Base-by-base conservation (phyloP, 768 basidiomycete genomes). In the Plicaturopsis crispa region DNA sequence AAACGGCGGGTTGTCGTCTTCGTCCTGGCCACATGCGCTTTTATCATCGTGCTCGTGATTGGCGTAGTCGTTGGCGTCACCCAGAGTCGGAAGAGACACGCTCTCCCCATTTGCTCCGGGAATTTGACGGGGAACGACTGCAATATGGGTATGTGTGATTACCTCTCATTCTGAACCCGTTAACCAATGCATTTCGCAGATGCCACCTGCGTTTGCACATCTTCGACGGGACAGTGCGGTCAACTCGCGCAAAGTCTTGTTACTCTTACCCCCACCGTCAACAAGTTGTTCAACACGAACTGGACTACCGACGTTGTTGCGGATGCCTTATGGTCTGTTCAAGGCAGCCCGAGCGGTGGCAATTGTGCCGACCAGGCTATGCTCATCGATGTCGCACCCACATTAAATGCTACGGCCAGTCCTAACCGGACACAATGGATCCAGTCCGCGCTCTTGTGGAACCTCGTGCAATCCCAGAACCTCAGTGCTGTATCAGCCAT, bases 151-250 rank as follows among this genome's bases (percentile, higher is more conserved):
- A 46, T 50, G 73, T 62, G 4, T 31, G 13, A 16, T 5, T 31
- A 21, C 34, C n/a, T 12, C 30, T 43, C 3, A 14, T 32, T 35
- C 24, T 13, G 22, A 22, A 12, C 16, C 16, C 28, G 20, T 24
- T 39, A 18, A 23, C 46, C 48, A 8, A 46, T 21, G 31, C n/a
- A 18, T 40, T 26, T 33, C 20, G 31, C 44, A 81, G 78, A 80
- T 60, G 66, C 76, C 1, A 75, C 77, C 1, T 84, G 80, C 49
- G 63, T 74, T 24, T 82, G 80, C 46, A 71, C 73, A 10, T 68
- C 73, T 2, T 54, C 58, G n/a, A 33, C 55, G 3, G 57, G 59
- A n/a, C 62, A 56, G 42, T 79, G 78, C 45, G 65, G 72, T 33
- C 65, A 63, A 18, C 52, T 84, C 7, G 78, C 80, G 0, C 66